Conservation (phyloP, 2,329 filamentous ascomycete species). For the Dothideomycetes sp. region DNA sequence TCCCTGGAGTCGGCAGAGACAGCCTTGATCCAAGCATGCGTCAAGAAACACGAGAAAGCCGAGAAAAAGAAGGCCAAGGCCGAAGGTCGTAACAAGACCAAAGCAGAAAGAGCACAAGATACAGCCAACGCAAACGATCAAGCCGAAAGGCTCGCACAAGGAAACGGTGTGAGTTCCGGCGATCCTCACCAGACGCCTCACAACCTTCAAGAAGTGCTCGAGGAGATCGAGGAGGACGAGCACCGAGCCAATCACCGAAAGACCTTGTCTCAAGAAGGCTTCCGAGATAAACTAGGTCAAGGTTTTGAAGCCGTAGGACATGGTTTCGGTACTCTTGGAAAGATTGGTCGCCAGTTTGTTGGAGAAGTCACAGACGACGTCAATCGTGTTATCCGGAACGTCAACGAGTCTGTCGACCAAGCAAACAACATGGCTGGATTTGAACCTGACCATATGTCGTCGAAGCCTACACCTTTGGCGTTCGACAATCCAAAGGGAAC, state of each 20-base stretch:
- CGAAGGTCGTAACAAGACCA: constrained; percentile 41
- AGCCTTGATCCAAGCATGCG: constrained; percentile 62
- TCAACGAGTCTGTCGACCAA: constrained; percentile 16
- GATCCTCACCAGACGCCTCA: constrained; percentile 23
- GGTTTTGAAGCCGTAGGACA: constrained; percentile 32
- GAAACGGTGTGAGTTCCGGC: constrained; percentile 24
- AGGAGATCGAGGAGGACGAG: constrained; percentile 18
- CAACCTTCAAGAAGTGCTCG: constrained; percentile 23
- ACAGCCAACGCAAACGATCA: constrained; percentile 32
- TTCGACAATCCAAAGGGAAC: too few species aligned
- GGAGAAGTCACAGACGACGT: constrained; percentile 28
- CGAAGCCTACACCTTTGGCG: too few species aligned
- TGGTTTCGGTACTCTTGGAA: constrained; percentile 43
- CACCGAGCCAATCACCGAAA: constrained; percentile 7
- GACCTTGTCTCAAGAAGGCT: constrained; percentile 23
- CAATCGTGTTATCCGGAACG: constrained; percentile 34
- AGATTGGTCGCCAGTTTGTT: constrained; percentile 38
- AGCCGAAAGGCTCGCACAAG: constrained; percentile 24
- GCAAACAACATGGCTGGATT: constrained; percentile 16
- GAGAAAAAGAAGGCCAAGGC: constrained; percentile 49
- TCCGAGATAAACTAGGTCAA: constrained; percentile 36
- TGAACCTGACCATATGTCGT: too few species aligned
- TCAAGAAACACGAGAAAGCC: constrained; percentile 67
- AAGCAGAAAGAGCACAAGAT: constrained; percentile 43
- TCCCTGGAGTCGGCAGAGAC: constrained; percentile 76